Evolutionary conservation across 495 filamentous ascomycete species (phyloP), one percentile per base, ranked within the genome.

Genomic region (Mycothermus thermophilus): DNA sequence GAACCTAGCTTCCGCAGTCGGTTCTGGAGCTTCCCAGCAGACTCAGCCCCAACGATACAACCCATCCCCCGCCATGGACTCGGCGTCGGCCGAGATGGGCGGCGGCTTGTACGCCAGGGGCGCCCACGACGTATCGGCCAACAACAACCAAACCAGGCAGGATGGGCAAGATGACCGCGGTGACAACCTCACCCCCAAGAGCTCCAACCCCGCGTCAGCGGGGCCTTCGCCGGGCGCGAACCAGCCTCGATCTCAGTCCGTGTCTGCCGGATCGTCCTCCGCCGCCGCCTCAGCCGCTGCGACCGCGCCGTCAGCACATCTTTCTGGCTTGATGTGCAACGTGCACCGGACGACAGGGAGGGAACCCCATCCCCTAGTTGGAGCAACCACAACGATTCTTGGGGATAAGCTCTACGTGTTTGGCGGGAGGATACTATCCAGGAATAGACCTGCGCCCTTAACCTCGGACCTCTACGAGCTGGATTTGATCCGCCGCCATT

Each of bases 401-500:
- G 86, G 85, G 8, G 90, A 97, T 52, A 93, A 83, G 51, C 65
- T 97, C 22, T 97, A 93, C 55, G 86, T 95, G 4, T 96, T 96
- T 57, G 90, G 90, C 10, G 90, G 90, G 12, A 75, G 88, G 31
- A 72, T 87, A 41, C 61, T 97, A 25, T 93, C 88, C 10, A 66
- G 83, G 42, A 81, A 75, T 38, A 73, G 77, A 33, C 82, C 90
- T 6, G 63, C 66, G 20, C 79, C 82, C 24, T 62, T 96, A 40
- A 94, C 85, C 2, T 75, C 82, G 16, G 81, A 93, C 50, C 62
- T 96, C 37, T 93, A 93, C 51, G 92, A 95, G 55, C 62, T 97
- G 38, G 88, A 96, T 57, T 67, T 97, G 30, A 79, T 94, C 33
- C 73, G 75, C 32, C 69, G 92, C 30, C 90, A 95, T 54, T 97